These are phyloP conservation scores for Suillus hirtellus DNA, from an alignment of 768 basidiomycete genomes.

Conservation along the genomic window DNA sequence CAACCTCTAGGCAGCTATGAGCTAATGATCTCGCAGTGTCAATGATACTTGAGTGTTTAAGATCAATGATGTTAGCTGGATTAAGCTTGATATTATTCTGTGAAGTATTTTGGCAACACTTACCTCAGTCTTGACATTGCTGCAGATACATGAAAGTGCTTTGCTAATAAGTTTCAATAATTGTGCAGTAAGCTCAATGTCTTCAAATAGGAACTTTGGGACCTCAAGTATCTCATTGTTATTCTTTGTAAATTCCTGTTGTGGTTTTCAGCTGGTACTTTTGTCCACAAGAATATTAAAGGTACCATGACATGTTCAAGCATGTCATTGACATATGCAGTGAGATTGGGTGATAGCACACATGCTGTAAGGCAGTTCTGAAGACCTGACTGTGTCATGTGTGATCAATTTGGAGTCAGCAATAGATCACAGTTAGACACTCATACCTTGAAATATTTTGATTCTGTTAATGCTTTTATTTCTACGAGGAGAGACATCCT, in stretches of 20 bases:
- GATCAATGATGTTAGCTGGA: not conserved
- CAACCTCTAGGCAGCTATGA: conserved; percentile 6
- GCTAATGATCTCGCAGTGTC: not conserved
- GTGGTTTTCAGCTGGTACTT: not conserved
- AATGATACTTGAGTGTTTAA: conserved; percentile 8
- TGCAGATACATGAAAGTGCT: not conserved
- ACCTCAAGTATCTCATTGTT: conserved; percentile 8
- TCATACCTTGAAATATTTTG: not conserved
- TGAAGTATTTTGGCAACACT: not conserved
- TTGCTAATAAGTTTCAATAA: conserved; percentile 3
- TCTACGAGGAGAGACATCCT: not conserved
- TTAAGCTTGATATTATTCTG: not conserved
- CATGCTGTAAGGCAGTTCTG: conserved; percentile 1
- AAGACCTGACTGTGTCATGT: conserved; percentile 4
- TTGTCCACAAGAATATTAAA: not conserved
- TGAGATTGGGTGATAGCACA: conserved; percentile 10
- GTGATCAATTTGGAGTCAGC: not conserved
- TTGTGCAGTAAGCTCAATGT: not conserved
- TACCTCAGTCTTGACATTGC: conserved; percentile 5
- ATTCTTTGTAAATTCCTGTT: conserved; percentile 9
- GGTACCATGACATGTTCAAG: conserved; percentile 8
- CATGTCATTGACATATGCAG: conserved; percentile 8
- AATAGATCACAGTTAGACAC: not conserved
- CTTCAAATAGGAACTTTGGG: conserved; percentile 2
- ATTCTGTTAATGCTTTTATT: not conserved